A percentile compares a stretch with the other conserved stretches of the same genome.
Evolutionary conservation across 306 rosid species (phyloP).

Genomic region (Cicer cuneatum): DNA sequence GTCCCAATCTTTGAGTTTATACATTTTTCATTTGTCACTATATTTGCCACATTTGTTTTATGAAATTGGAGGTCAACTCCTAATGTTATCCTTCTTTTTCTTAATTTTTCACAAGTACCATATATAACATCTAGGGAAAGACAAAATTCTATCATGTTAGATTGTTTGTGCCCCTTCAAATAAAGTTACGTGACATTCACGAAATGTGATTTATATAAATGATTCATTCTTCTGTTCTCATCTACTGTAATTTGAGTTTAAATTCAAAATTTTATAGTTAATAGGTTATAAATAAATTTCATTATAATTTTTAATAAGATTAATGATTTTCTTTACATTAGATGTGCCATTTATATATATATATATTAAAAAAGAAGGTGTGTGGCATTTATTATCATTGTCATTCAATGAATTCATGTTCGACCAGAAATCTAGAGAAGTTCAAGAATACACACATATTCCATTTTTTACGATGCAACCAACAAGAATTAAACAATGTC

Average conservation of each 20-base stretch:
- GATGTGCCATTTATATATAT: too few species aligned
- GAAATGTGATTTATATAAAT: too few species aligned
- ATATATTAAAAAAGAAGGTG: too few species aligned
- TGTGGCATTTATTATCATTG: not conserved
- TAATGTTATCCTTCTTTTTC: slow-evolving; percentile 32
- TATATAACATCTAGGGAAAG: slow-evolving; percentile 55
- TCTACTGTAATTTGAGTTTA: too few species aligned
- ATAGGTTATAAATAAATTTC: too few species aligned
- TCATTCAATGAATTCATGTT: slow-evolving; percentile 28
- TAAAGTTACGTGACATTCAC: slow-evolving; percentile 43
- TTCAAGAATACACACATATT: slow-evolving; percentile 24
- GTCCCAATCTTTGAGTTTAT: slow-evolving; percentile 1
- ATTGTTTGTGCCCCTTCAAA: slow-evolving; percentile 44
- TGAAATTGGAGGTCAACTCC: slow-evolving; percentile 21
- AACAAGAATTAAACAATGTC: slow-evolving; percentile 21
- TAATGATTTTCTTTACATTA: too few species aligned
- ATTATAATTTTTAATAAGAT: too few species aligned
- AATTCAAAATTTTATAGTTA: too few species aligned
- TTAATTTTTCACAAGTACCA: slow-evolving; percentile 58
- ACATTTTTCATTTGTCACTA: slow-evolving; percentile 15
- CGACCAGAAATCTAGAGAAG: slow-evolving; percentile 20
- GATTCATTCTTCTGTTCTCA: too few species aligned
- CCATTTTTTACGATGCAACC: not conserved
- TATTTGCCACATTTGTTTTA: slow-evolving; percentile 24
- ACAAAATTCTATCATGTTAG: slow-evolving; percentile 47